phyloP scores from a whole-genome alignment of 2,329 filamentous ascomycete genomes.

The Xylariaceae sp. region DNA sequence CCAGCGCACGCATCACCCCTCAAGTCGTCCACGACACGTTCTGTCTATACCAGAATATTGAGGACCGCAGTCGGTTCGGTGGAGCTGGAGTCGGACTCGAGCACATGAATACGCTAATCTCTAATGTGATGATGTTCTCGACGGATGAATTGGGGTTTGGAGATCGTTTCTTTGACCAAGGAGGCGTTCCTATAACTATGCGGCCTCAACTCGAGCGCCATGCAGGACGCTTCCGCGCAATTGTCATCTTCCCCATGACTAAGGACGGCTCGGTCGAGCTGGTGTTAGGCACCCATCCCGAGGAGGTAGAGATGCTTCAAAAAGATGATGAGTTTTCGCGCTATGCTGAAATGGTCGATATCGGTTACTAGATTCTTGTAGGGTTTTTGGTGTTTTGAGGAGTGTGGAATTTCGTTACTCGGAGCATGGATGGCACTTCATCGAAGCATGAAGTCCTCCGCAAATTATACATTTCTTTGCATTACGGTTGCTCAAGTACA shows the following conservation, averaged over 20 bases:
- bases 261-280: constrained; percentile 31
- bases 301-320: constrained; percentile 29
- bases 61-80: constrained; percentile 25
- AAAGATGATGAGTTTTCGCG: constrained; percentile 27
- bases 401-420: no score
- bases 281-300: constrained; percentile 26
- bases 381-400: no score
- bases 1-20: constrained; percentile 25
- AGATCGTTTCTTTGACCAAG: constrained; percentile 20
- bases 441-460: no score
- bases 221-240: constrained; percentile 24
- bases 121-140: constrained; percentile 32
- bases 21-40: constrained; percentile 30
- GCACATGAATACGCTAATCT: constrained; percentile 29
- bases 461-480: no score
- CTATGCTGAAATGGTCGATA: constrained; percentile 16
- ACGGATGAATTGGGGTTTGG: constrained; percentile 30
- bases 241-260: constrained; percentile 30
- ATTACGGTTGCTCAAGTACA: no score
- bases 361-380: not conserved
- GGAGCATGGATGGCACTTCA: no score
- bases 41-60: constrained; percentile 25
- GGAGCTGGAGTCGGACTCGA: constrained; percentile 25
- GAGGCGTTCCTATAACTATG: constrained; percentile 27
- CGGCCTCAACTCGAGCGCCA: constrained; percentile 28